These are phyloP conservation scores for Amaranthus hypochondriacus DNA, from an alignment of 148 eudicot genomes.

Conservation along the genomic window DNA sequence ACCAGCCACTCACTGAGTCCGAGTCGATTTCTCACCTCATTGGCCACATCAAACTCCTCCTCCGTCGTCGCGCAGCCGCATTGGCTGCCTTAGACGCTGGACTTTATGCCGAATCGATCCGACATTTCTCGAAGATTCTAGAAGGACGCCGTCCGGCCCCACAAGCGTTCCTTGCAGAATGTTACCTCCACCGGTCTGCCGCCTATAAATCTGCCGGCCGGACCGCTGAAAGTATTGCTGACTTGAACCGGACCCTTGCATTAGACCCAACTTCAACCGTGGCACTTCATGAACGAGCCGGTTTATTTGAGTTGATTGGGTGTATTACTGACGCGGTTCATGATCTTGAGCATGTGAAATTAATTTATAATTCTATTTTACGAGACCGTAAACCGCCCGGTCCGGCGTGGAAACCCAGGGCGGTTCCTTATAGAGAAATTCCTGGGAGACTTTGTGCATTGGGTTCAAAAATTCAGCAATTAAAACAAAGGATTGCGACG, in stretches of 20 bases:
- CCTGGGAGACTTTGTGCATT: slow-evolving; percentile 61
- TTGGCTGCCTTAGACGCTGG: slow-evolving; percentile 86
- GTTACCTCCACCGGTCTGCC: slow-evolving; percentile 71
- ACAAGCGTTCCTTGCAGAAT: slow-evolving; percentile 77
- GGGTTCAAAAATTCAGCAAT: slow-evolving; percentile 51
- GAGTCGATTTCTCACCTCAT: slow-evolving; percentile 64
- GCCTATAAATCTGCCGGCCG: slow-evolving; percentile 66
- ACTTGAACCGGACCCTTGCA: slow-evolving; percentile 71
- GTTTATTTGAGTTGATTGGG: slow-evolving; percentile 64
- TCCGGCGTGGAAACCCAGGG: slow-evolving; percentile 73
- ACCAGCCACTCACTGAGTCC: slow-evolving; percentile 43
- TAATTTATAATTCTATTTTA: slow-evolving; percentile 65
- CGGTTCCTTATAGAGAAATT: slow-evolving; percentile 63
- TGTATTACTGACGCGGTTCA: slow-evolving; percentile 87
- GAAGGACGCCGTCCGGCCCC: slow-evolving; percentile 91
- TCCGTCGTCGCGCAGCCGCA: slow-evolving; percentile 85
- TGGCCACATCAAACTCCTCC: slow-evolving; percentile 76
- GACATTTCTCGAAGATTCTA: slow-evolving; percentile 86
- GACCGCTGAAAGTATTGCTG: slow-evolving; percentile 72
- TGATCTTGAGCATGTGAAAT: slow-evolving; percentile 86
- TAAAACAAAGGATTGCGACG: slow-evolving; percentile 69
- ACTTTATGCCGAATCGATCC: slow-evolving; percentile 68
- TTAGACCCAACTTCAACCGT: slow-evolving; percentile 62
- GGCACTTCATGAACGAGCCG: slow-evolving; percentile 61
- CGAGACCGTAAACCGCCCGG: slow-evolving; percentile 77